A percentile compares a stretch with the other conserved stretches of the same genome.
Conservation (phyloP, 768 basidiomycete species). For the Amanita pseudoporphyria region DNA sequence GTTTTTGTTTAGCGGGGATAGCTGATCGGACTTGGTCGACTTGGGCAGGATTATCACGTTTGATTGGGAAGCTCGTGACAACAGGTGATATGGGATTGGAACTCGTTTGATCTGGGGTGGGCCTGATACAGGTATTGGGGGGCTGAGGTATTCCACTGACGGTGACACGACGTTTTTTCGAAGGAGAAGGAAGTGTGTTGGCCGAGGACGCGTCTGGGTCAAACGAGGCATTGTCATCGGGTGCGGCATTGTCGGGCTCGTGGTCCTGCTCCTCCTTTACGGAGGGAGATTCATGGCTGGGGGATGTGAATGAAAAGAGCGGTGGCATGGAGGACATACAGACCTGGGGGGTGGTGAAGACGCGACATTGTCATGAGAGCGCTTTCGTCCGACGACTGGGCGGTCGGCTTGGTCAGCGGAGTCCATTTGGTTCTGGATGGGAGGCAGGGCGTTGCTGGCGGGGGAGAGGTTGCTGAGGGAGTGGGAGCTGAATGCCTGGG, state of each 20-base stretch:
- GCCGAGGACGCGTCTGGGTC: conserved; percentile 27
- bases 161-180: conserved; percentile 65
- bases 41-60: conserved; percentile 46
- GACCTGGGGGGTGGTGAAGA: conserved; percentile 22
- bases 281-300: conserved; percentile 35
- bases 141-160: conserved; percentile 48
- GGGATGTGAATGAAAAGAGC: conserved; percentile 8
- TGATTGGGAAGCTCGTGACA: conserved; percentile 50
- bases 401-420: conserved; percentile 20
- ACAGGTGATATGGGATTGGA: conserved; percentile 59
- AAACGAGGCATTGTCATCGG: conserved; percentile 19
- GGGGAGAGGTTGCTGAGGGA: conserved; percentile 41
- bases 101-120: conserved; percentile 19
- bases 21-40: conserved; percentile 57
- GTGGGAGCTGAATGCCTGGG: conserved; percentile 58
- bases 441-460: conserved; percentile 52
- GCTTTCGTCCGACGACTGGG: conserved; percentile 30
- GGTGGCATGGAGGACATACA: conserved; percentile 26
- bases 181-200: conserved; percentile 31
- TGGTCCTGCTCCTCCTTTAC: conserved; percentile 61
- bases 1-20: conserved; percentile 58
- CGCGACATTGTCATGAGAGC: conserved; percentile 31
- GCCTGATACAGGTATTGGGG: conserved; percentile 29
- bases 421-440: conserved; percentile 41
- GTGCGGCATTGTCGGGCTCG: conserved; percentile 26